Base-by-base conservation (phyloP, 2,329 filamentous ascomycete species). In the Ilyonectria robusta region DNA sequence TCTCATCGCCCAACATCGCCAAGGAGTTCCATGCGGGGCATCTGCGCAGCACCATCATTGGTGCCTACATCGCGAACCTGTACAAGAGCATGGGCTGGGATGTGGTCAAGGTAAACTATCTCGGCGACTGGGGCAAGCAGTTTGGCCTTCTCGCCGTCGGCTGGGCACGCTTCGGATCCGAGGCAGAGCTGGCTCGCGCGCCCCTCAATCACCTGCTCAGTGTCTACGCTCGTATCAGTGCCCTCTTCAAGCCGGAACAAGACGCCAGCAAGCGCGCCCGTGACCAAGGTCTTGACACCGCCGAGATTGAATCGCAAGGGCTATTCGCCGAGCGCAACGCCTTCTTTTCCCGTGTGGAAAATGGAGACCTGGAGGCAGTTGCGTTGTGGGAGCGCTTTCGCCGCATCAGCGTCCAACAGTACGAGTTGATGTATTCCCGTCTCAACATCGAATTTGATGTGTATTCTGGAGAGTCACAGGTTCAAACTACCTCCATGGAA, bases 81-180 rank as follows among this genome's bases (percentile, higher is more conserved):
- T 92, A 94, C 77, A 84, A 91, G 73, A 84, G 81, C 19, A 88
- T 89, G 57, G 92, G 92, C 21, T 94, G 91, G 89, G 88, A 94
- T 40, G 91, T 93, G 0, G 80, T 89, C 50, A 85, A 89, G 26
- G 87, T 94, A 83, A 94, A 94, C 81, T 94, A 94, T 76, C 85
- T 94, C 0, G 92, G 92, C 40, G 92, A 94, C 77, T 94, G 92
- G 92, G 92, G 92, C 26, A 93, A 92, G 80, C 91, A 93, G 75
- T 92, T 87, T 54, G 86, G 86, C 66, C 85, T 94, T 9, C 81
- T 94, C 47, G 91, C 90, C 7, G 84, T 92, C 35, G 92, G 91
- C 0, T 94, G 90, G 80, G 82, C 91, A 70, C 87, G 86, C 69
- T 93, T 90, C 71, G 92, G 92, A 2, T 88, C 84, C 51, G 90